Evolutionary conservation across 805 yeast species (phyloP), one percentile per base, ranked within the genome.

Genomic region (Cyberlindnera americana): DNA sequence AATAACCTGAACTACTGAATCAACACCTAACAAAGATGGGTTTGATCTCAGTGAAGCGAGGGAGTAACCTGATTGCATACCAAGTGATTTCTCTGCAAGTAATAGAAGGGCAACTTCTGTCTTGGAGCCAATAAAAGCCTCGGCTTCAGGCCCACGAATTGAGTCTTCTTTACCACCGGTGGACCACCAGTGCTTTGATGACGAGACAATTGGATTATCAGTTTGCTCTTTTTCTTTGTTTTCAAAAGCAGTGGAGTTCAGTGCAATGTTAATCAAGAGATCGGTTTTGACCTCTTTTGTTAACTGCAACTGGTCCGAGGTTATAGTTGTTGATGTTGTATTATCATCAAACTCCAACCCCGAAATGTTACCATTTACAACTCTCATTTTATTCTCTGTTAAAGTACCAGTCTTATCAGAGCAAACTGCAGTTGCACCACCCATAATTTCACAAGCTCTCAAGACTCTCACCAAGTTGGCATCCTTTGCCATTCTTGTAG

Each of bases 351-450:
- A 80, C 32, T 67, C 68, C n/a, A 62, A 41, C 29, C 63, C 61
- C 9, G 93, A 95, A 23, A 89, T 56, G 19, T 75, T 65, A 3
- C 93, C 95, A 40, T 73, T 75, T 10, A 89, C 96, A 6, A 93
- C 89, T 27, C 88, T 77, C 99, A 93, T 93, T 54, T 72, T 73
- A 61, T 93, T 93, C 60, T 89, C 95, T 2, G 99, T 93, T 41
- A 93, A 72, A 11, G 99, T 93, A 44, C 99, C 99, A 1, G 99
- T 93, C 62, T 93, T 91, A 66, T 93, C 99, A 0, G 97, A 89
- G 63, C 99, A 93, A 37, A 93, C 73, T 4, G 96, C 93, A 12
- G 98, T 93, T 2, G 97, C 99, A 33, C 95, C 88, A 30, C 99
- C 99, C 98, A 93, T 91, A 14, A 96, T 93, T 64, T 93, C 99